phyloP scores from a whole-genome alignment of 306 rosid genomes.

The Casuarina cunninghamiana region DNA sequence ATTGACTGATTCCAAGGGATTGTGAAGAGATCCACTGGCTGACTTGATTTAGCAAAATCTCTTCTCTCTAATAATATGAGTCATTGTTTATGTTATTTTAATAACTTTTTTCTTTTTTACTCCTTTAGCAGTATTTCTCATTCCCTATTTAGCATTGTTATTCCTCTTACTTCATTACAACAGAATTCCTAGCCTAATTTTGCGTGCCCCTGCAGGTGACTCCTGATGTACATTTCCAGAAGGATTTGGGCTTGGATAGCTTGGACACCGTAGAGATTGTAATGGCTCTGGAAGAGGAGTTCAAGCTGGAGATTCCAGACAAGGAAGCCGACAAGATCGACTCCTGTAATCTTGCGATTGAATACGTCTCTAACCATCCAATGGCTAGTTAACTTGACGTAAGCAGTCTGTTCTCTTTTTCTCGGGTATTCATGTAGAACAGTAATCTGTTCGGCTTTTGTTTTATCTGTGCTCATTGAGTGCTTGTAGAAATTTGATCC shows the following conservation, averaged over 20 bases:
- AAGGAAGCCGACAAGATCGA: conserved; percentile 90
- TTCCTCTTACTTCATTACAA: neutral
- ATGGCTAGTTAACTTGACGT: conserved; percentile 58
- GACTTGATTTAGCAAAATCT: neutral
- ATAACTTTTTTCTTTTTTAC: neutral
- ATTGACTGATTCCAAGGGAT: no score
- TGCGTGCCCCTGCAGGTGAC: conserved; percentile 53
- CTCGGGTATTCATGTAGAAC: conserved; percentile 23
- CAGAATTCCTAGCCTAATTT: conserved; percentile 9
- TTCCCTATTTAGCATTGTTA: neutral
- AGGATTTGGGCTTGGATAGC: conserved; percentile 96
- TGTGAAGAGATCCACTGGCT: neutral
- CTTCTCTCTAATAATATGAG: neutral
- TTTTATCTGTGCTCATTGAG: conserved; percentile 20
- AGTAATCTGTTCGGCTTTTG: conserved; percentile 19
- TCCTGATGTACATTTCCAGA: conserved; percentile 80
- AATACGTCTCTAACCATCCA: conserved; percentile 87
- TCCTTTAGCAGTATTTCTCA: neutral
- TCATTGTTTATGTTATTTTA: no score
- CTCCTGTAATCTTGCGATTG: conserved; percentile 76
- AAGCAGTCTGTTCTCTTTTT: neutral
- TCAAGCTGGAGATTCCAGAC: conserved; percentile 97
- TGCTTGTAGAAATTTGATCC: conserved; percentile 34
- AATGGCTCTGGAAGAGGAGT: conserved; percentile 96
- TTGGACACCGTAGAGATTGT: conserved; percentile 96